Evolutionary conservation across 805 yeast species (phyloP), one percentile per base, ranked within the genome.

Genomic region (Cyberlindnera samutprakarnensis): DNA sequence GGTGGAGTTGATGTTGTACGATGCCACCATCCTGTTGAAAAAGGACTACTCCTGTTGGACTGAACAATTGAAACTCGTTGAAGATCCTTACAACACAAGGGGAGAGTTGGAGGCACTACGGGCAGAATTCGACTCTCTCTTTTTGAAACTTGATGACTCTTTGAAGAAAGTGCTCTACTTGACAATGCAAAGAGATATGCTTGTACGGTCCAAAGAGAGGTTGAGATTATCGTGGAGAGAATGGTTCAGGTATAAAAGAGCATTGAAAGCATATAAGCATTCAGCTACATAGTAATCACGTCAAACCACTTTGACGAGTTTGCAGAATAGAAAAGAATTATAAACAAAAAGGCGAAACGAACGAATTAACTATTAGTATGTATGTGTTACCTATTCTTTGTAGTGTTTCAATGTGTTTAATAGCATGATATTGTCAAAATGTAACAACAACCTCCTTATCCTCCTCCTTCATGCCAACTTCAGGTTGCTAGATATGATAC

Each of bases 211-310:
- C n/a, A 24, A 24, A 14, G 14, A 13, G 12, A 14, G 15, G 6
- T 13, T 13, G 26, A 14, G 14, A 10, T 24, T 24, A 15, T 13
- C 14, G 16, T 24, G n/a, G 6, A 24, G 12, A 10, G 20, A 12
- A 16, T 26, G 28, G 28, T 15, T 26, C 14, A 26, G 15, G 18
- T 12, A 16, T 19, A 26, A 24, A n/a, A n/a, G n/a, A n/a, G n/a
- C n/a, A n/a, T n/a, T n/a, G n/a, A n/a, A n/a, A n/a, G n/a, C n/a
- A n/a, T n/a, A n/a, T n/a, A n/a, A n/a, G n/a, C n/a, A n/a, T n/a
- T n/a, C n/a, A n/a, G n/a, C n/a, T n/a, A n/a, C n/a, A n/a, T n/a
- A n/a, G n/a, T n/a, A n/a, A n/a, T n/a, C n/a, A n/a, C n/a, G n/a
- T n/a, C n/a, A n/a, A n/a, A n/a, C n/a, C n/a, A n/a, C n/a, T n/a